Conservation (phyloP, 805 yeast genomes). For the Jamesozyma jinghongensis region DNA sequence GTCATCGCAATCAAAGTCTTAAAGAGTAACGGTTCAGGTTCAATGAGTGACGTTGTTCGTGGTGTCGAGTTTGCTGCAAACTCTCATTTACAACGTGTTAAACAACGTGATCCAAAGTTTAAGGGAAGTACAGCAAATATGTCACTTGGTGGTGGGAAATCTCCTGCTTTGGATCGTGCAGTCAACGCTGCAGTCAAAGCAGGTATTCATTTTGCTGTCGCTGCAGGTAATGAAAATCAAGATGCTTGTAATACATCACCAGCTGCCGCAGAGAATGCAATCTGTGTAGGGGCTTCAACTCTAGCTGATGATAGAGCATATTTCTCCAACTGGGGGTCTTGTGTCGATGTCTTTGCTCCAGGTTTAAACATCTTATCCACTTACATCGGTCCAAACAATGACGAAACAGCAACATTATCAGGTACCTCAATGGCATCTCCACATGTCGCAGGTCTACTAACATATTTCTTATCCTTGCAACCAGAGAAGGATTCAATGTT, state of each 20-base stretch:
- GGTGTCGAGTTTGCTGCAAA: constrained; percentile 82
- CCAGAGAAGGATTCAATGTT: constrained; percentile 64
- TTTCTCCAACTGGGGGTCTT: constrained; percentile 90
- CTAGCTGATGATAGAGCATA: constrained; percentile 83
- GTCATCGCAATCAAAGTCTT: constrained; percentile 79
- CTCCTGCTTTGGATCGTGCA: constrained; percentile 78
- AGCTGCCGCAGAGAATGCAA: constrained; percentile 73
- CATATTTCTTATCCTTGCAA: constrained; percentile 81
- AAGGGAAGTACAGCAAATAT: constrained; percentile 85
- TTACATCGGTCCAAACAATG: constrained; percentile 58
- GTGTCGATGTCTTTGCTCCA: constrained; percentile 96
- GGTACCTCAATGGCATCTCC: constrained; percentile 99
- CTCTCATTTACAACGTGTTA: constrained; percentile 42
- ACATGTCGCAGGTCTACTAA: constrained; percentile 83
- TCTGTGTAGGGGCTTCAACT: constrained; percentile 94
- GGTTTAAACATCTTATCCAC: constrained; percentile 84
- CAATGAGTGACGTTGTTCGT: constrained; percentile 74
- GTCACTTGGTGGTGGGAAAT: constrained; percentile 91
- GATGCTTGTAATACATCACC: constrained; percentile 93
- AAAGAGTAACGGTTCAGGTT: constrained; percentile 73
- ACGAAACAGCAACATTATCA: constrained; percentile 73
- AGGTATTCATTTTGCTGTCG: constrained; percentile 88
- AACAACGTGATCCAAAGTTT: constrained; percentile 45
- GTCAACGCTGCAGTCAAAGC: constrained; percentile 83
- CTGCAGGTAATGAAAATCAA: constrained; percentile 91